Conservation (phyloP, 2,329 filamentous ascomycete genomes). For the Xylariaceae sp. region DNA sequence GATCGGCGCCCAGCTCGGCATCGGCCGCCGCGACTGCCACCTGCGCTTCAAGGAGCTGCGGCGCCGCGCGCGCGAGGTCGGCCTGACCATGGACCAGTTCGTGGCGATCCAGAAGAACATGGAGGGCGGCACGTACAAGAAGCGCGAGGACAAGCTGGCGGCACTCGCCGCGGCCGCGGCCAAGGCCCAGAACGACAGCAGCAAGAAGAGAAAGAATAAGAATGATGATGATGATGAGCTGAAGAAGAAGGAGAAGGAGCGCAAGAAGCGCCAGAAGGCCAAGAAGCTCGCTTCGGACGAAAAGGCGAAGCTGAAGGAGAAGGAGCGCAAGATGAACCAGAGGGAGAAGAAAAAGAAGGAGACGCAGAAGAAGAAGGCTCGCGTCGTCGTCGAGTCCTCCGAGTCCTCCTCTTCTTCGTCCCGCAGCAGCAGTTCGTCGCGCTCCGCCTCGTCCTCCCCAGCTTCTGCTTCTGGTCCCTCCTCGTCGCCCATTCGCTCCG, state of each 20-base stretch:
- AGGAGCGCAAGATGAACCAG: background rate
- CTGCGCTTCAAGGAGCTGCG: conserved; percentile 8
- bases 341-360: conserved; percentile 2
- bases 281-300: background rate
- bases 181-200: too few relatives aligned
- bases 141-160: background rate
- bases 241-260: conserved; percentile 1
- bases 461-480: background rate
- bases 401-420: conserved; percentile 1
- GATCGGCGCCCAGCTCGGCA: conserved; percentile 9
- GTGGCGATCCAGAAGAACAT: conserved; percentile 7
- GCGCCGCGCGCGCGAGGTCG: conserved; percentile 5
- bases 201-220: conserved; percentile 1
- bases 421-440: background rate
- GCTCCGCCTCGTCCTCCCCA: background rate
- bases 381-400: background rate
- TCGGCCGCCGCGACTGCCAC: conserved; percentile 7
- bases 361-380: conserved; percentile 1
- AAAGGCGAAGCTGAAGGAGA: conserved; percentile 1
- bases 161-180: conserved; percentile 2
- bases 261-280: conserved; percentile 2
- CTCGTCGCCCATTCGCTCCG: too few relatives aligned
- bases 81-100: conserved; percentile 7
- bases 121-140: background rate
- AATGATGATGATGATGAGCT: background rate